phyloP scores from a whole-genome alignment of 2,329 filamentous ascomycete species.

The Dryadomyces sulphureus region DNA sequence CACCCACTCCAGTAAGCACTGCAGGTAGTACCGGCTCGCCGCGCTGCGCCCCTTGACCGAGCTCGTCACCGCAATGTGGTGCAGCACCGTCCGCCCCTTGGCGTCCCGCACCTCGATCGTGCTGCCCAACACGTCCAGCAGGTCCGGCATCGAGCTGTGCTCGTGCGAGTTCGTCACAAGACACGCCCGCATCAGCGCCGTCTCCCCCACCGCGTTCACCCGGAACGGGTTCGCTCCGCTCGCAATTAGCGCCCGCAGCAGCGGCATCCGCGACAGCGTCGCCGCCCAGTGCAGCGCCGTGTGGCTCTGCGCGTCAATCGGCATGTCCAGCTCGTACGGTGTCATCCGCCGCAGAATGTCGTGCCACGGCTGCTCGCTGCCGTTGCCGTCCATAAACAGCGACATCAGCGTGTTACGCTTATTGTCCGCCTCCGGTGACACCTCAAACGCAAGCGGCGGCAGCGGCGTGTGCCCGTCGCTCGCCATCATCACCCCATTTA shows the following conservation, averaged over 20 bases:
- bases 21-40: slow-evolving; percentile 89
- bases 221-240: slow-evolving; percentile 78
- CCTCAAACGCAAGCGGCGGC: slow-evolving; percentile 47
- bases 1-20: slow-evolving; percentile 86
- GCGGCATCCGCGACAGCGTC: slow-evolving; percentile 70
- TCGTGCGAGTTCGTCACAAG: slow-evolving; percentile 91
- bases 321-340: slow-evolving; percentile 74
- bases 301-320: slow-evolving; percentile 77
- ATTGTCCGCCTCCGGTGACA: slow-evolving; percentile 52
- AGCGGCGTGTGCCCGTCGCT: slow-evolving; percentile 44
- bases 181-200: slow-evolving; percentile 82
- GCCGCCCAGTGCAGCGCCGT: slow-evolving; percentile 95
- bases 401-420: slow-evolving; percentile 73
- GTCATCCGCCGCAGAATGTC: slow-evolving; percentile 64
- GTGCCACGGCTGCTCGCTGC: slow-evolving; percentile 55
- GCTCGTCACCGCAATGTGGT: slow-evolving; percentile 92
- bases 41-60: slow-evolving; percentile 86
- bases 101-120: slow-evolving; percentile 85
- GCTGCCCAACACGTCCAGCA: slow-evolving; percentile 75
- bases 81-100: slow-evolving; percentile 79
- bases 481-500: slow-evolving; percentile 23
- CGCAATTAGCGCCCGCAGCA: slow-evolving; percentile 67
- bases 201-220: slow-evolving; percentile 81
- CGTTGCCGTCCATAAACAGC: slow-evolving; percentile 61
- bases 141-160: slow-evolving; percentile 74